These are phyloP conservation scores for Fusarium chaquense DNA, from an alignment of 2,329 filamentous ascomycete species.

Conservation along the genomic window DNA sequence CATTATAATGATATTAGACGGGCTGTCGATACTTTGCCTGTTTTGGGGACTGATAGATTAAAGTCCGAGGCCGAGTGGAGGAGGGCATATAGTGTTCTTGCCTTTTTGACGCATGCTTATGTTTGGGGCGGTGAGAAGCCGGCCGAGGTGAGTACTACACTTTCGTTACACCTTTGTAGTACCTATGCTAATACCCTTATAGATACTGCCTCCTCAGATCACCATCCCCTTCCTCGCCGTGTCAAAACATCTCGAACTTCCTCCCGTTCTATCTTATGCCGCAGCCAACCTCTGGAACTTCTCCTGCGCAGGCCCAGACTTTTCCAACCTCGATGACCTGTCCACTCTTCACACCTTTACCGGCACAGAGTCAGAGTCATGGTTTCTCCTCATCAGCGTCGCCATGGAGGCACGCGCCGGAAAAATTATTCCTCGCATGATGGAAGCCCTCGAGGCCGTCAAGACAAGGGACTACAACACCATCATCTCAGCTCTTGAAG, in stretches of 20 bases:
- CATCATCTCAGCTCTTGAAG: constrained; percentile 73
- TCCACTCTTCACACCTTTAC: constrained; percentile 84
- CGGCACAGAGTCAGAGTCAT: constrained; percentile 88
- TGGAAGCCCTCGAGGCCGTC: constrained; percentile 79
- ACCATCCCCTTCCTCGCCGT: constrained; percentile 80
- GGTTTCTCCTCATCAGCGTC: constrained; percentile 92
- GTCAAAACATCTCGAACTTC: constrained; percentile 80
- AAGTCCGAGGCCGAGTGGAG: constrained; percentile 78
- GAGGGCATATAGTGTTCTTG: constrained; percentile 82
- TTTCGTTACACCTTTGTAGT: accelerated
- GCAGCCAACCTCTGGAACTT: constrained; percentile 93
- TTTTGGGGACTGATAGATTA: constrained; percentile 75
- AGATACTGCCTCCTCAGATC: constrained; percentile 79
- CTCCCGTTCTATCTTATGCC: constrained; percentile 91
- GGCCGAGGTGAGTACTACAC: constrained; percentile 67
- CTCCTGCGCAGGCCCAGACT: constrained; percentile 64
- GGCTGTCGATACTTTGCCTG: constrained; percentile 73
- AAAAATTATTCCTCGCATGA: constrained; percentile 79
- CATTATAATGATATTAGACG: constrained; percentile 69
- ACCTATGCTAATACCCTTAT: constrained; percentile 25
- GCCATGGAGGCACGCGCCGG: constrained; percentile 89
- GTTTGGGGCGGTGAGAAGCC: constrained; percentile 87
- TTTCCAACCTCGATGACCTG: constrained; percentile 76
- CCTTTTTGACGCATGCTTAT: constrained; percentile 85
- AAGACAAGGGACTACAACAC: constrained; percentile 68